A percentile compares a stretch with the other conserved stretches of the same genome.
Conservation (phyloP, 352 stramenopile genomes). For the Pythium coloratum region DNA sequence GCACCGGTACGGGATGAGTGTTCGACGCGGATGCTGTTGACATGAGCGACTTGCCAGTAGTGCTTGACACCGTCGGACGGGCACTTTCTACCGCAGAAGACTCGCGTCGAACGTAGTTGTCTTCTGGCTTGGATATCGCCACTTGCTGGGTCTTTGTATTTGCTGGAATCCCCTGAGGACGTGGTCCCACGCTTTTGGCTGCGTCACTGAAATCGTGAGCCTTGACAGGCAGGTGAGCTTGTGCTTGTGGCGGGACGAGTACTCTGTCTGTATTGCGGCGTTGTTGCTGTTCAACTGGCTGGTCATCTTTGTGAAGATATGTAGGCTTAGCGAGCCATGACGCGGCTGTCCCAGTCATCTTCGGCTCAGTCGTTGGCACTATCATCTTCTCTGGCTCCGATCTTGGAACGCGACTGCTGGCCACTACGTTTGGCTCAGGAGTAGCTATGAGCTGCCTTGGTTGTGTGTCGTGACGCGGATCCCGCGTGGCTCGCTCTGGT, state of each 20-base stretch:
- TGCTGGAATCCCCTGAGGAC: background rate
- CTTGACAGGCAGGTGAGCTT: background rate
- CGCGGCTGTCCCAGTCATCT: background rate
- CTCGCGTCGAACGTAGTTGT: background rate
- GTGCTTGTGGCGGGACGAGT: background rate
- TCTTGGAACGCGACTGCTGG: background rate
- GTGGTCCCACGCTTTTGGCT: background rate
- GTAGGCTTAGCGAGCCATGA: conserved; percentile 2
- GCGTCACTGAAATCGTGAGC: background rate
- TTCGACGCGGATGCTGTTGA: background rate
- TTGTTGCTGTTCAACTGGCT: background rate
- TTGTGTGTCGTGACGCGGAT: background rate
- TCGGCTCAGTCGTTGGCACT: background rate
- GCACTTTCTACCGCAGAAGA: background rate
- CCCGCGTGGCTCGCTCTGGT: background rate
- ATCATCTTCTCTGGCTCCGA: background rate
- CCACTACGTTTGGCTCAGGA: background rate
- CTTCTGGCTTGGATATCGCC: background rate
- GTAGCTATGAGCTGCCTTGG: background rate
- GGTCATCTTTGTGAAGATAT: background rate
- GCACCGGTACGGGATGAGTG: background rate
- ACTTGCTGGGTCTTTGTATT: background rate
- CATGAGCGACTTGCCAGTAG: background rate
- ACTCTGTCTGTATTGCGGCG: background rate
- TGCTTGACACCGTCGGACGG: background rate